Evolutionary conservation across 805 yeast species (phyloP).

Genomic region (Teunomyces stri): DNA sequence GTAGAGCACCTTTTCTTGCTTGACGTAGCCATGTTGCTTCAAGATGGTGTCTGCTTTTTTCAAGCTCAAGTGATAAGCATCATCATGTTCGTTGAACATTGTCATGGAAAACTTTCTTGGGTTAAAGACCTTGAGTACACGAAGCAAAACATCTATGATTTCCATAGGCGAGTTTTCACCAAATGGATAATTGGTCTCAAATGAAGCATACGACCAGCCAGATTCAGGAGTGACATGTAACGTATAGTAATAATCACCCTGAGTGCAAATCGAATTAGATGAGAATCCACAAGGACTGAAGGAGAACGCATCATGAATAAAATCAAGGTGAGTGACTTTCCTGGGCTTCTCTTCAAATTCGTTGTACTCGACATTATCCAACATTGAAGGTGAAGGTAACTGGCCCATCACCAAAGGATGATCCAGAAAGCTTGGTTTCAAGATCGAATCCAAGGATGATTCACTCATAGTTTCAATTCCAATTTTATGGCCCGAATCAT

Average conservation of each 20-base stretch:
- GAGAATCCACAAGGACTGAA: constrained; percentile 95
- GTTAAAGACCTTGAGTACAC: constrained; percentile 60
- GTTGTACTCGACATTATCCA: constrained; percentile 25
- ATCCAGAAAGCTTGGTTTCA: constrained; percentile 12
- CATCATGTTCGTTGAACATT: constrained; percentile 27
- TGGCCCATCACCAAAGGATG: constrained; percentile 8
- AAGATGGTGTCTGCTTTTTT: constrained; percentile 13
- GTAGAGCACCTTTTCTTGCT: constrained; percentile 66
- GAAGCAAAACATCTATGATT: constrained; percentile 54
- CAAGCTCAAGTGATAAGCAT: constrained; percentile 8
- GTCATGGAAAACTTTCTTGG: constrained; percentile 72
- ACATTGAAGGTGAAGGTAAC: constrained; percentile 36
- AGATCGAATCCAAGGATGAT: constrained; percentile 64
- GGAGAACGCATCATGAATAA: constrained; percentile 80
- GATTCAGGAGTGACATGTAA: constrained; percentile 91
- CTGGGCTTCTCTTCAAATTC: constrained; percentile 13
- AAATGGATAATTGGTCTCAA: constrained; percentile 80
- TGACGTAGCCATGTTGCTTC: constrained; percentile 47
- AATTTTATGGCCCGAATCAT: constrained; percentile 74
- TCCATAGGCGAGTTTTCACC: constrained; percentile 34
- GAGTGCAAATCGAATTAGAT: constrained; percentile 70
- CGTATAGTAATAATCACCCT: constrained; percentile 59
- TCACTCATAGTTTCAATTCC: constrained; percentile 68
- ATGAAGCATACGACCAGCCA: constrained; percentile 95
- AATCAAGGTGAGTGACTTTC: constrained; percentile 16